Percentiles rank a stretch among this genome's conserved stretches.
phyloP scores from a whole-genome alignment of 2,329 filamentous ascomycete species.

The Botryotinia convoluta region DNA sequence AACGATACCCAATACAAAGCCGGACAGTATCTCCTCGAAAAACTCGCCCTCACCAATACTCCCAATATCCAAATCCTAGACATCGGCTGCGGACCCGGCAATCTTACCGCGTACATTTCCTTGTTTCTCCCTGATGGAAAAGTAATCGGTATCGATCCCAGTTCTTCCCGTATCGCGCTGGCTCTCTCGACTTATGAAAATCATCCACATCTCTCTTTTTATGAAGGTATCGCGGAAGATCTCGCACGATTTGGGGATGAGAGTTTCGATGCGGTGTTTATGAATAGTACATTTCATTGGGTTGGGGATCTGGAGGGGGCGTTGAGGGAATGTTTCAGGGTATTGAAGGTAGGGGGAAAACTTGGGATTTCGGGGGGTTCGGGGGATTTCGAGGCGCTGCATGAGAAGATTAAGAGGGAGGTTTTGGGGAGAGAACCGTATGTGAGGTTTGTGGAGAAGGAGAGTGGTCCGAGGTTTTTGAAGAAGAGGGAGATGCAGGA shows the following conservation, averaged over 20 bases:
- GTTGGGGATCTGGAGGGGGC: slow-evolving; percentile 19
- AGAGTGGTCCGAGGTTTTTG: slow-evolving; percentile 14
- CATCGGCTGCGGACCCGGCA: slow-evolving; percentile 40
- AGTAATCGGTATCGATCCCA: slow-evolving; percentile 22
- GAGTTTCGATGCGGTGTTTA: slow-evolving; percentile 22
- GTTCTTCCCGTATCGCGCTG: slow-evolving; percentile 19
- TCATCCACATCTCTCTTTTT: slow-evolving; percentile 16
- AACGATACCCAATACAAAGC: slow-evolving; percentile 21
- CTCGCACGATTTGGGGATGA: slow-evolving; percentile 10
- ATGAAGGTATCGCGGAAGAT: slow-evolving; percentile 19
- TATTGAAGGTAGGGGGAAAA: slow-evolving; percentile 18
- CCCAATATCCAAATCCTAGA: slow-evolving; percentile 33
- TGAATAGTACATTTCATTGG: slow-evolving; percentile 25
- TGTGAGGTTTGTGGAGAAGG: slow-evolving; percentile 10
- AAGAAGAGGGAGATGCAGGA: slow-evolving; percentile 13
- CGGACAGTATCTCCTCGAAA: slow-evolving; percentile 19
- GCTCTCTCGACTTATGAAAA: background rate
- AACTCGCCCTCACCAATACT: slow-evolving; percentile 6
- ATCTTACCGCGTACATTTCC: slow-evolving; percentile 31
- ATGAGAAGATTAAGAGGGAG: slow-evolving; percentile 24
- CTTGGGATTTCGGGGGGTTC: slow-evolving; percentile 24
- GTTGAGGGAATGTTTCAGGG: slow-evolving; percentile 18
- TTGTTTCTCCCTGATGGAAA: slow-evolving; percentile 3
- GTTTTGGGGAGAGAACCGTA: slow-evolving; percentile 23
- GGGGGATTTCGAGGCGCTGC: slow-evolving; percentile 21